Evolutionary conservation across 2,329 filamentous ascomycete genomes (phyloP).

Genomic region (Apiospora saccharicola): DNA sequence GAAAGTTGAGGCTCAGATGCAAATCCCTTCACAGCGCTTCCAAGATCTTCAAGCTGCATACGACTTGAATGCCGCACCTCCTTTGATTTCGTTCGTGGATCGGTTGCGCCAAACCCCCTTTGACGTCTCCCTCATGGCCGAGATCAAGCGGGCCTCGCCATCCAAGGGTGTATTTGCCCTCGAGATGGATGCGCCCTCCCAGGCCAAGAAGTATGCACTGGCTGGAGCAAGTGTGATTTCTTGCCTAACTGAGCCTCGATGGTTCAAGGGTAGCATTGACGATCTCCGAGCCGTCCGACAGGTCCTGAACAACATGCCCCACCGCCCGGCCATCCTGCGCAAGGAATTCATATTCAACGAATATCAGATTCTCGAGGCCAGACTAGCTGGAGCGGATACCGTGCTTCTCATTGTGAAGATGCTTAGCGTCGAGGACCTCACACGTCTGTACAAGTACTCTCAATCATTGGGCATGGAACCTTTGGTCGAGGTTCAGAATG

Average conservation of each 20-base stretch:
- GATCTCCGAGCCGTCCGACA: slow-evolving; percentile 88
- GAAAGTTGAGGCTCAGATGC: slow-evolving; percentile 80
- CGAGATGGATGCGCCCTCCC: slow-evolving; percentile 84
- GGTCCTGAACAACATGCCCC: slow-evolving; percentile 88
- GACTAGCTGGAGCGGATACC: slow-evolving; percentile 92
- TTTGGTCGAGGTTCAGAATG: slow-evolving; percentile 93
- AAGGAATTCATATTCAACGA: slow-evolving; percentile 99
- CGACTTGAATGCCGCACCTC: slow-evolving; percentile 82
- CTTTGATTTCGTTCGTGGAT: slow-evolving; percentile 80
- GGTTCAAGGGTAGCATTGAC: slow-evolving; percentile 98
- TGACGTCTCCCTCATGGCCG: slow-evolving; percentile 92
- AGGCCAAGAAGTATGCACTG: slow-evolving; percentile 90
- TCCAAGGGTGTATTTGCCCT: slow-evolving; percentile 95
- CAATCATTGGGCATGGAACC: slow-evolving; percentile 95
- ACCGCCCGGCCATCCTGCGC: slow-evolving; percentile 87
- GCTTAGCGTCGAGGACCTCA: slow-evolving; percentile 79
- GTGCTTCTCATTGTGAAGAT: slow-evolving; percentile 98
- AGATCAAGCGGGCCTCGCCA: slow-evolving; percentile 95
- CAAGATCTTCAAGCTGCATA: slow-evolving; percentile 88
- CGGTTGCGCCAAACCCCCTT: slow-evolving; percentile 84
- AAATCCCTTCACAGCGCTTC: slow-evolving; percentile 83
- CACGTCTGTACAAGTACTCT: slow-evolving; percentile 86
- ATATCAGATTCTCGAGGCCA: slow-evolving; percentile 95
- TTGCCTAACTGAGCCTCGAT: slow-evolving; percentile 97
- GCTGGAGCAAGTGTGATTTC: slow-evolving; percentile 97